Evolutionary conservation across 495 filamentous ascomycete genomes (phyloP), one percentile per base, ranked within the genome.

Genomic region (Extremus antarcticus): DNA sequence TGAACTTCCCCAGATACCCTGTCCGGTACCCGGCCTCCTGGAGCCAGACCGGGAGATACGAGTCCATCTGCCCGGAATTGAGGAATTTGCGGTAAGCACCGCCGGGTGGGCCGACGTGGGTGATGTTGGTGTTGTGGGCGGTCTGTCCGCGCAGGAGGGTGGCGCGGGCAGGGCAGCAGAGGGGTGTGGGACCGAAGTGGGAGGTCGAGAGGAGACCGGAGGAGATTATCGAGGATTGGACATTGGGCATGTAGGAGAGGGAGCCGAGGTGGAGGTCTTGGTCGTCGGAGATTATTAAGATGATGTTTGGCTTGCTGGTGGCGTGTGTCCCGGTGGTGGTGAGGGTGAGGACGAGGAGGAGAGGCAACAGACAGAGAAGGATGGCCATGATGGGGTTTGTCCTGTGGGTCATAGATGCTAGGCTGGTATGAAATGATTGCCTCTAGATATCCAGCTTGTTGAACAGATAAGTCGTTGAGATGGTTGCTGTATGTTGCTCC

Each of bases 251-350:
- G 25, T 40, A 51, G 9, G 41, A 21, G n/a, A 56, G 45, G 4
- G 54, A 56, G 13, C 32, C 29, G 13, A 56, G 47, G 15, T 38
- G 54, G 8, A 21, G 2, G 25, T 56, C 54, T 43, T 56, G 54
- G 29, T 56, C 54, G 32, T 56, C 54, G 29, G 46, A 51, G 41
- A 56, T 39, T 48, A 56, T 51, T 23, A 56, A 15, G 23, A 56
- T 25, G 47, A 56, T 51, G 47, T 56, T 56, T 23, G 54, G 54
- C 25, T 45, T 35, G 4, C 7, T 7, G 29, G 29, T 35, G 29
- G 29, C 29, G 29, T 35, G 29, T n/a, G n/a, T n/a, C n/a, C n/a
- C n/a, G n/a, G n/a, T n/a, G n/a, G n/a, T n/a, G 29, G 29, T 13
- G 29, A 7, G 29, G 29, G 29, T 35, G 4, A 35, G 29, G 29